Base-by-base conservation (phyloP, 2,329 filamentous ascomycete species). In the Verticillium nonalfalfae region DNA sequence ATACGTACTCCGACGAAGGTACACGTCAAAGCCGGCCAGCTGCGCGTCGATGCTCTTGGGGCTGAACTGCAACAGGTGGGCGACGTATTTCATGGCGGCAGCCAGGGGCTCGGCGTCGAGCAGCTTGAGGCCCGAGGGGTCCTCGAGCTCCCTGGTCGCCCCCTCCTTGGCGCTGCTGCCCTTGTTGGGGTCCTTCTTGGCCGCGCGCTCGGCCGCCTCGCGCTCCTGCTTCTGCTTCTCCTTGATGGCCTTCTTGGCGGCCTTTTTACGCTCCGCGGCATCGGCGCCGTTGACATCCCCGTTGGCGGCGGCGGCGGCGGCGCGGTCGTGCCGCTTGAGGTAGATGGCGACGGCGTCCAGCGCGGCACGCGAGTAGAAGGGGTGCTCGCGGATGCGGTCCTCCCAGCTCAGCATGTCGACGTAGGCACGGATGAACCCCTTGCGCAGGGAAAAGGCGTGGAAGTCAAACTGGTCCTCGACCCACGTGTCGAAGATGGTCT, bases 401-500 rank as follows among this genome's bases (percentile, higher is more conserved):
- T 98, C 94, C 96, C 95, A 99, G 68, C 90, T 86, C 56, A 99
- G 83, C 92, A 99, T 97, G 68, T 97, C 93, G 50, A 99, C 81
- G 72, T 99, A 99, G 1, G 95, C 91, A 61, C 94, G 84, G 63
- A 98, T 91, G 81, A 97, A 94, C 14, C 96, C 96, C 76, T 98
- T 99, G 21, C 95, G 84, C n/a, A 99, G 80, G 21, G 93, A 97
- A 76, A 99, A 99, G 73, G 87, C 92, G 81, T 99, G 96, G 80
- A 99, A 99, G 74, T 99, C 95, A 70, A 98, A 97, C 71, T 99
- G 95, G 69, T 99, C 95, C 73, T 99, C 96, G 72, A 96, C 90
- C 95, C 95, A 99, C 21, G 92, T 87, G 67, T 98, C 94, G 70
- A 99, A 99, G 66, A 99, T 96, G 75, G 91, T 92, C 73, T 89